Conservation (phyloP, 2,329 filamentous ascomycete species). For the Bipolaris bicolor region DNA sequence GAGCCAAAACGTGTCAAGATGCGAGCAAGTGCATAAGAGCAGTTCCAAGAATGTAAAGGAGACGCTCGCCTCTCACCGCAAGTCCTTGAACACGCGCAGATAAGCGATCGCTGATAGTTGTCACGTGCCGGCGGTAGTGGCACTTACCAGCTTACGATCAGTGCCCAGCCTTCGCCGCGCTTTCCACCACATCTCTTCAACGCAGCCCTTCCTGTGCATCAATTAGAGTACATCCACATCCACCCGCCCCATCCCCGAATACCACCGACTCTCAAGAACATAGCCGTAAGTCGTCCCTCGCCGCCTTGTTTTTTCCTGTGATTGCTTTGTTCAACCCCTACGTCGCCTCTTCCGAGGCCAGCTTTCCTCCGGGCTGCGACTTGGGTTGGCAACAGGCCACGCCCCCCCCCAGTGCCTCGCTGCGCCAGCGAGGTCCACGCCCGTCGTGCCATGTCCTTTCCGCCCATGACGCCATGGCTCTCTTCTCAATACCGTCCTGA, state of each 20-base stretch:
- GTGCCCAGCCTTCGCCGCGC: slow-evolving; percentile 36
- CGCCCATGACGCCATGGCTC: slow-evolving; percentile 17
- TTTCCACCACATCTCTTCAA: slow-evolving; percentile 45
- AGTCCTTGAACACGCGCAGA: slow-evolving; percentile 21
- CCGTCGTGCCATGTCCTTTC: slow-evolving; percentile 12
- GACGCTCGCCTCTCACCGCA: slow-evolving; percentile 25
- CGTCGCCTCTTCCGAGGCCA: slow-evolving; percentile 19
- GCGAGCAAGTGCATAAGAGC: slow-evolving; percentile 24
- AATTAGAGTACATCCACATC: slow-evolving; percentile 48
- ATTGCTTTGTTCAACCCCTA: slow-evolving; percentile 22
- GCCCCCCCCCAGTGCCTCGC: slow-evolving; percentile 33
- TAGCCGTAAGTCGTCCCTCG: slow-evolving; percentile 41
- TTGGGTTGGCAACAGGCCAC: slow-evolving; percentile 37
- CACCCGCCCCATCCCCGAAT: slow-evolving; percentile 45
- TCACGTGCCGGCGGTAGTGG: slow-evolving; percentile 40
- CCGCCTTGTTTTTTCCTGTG: slow-evolving; percentile 19
- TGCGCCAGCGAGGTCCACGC: slow-evolving; percentile 20
- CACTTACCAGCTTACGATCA: slow-evolving; percentile 33
- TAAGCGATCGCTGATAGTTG: slow-evolving; percentile 30
- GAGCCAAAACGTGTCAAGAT: slow-evolving; percentile 45
- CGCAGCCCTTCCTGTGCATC: slow-evolving; percentile 49
- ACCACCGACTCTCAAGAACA: slow-evolving; percentile 46
- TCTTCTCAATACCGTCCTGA: slow-evolving; percentile 25
- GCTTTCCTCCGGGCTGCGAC: slow-evolving; percentile 28
- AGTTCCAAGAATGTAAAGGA: slow-evolving; percentile 6